Percentiles rank a stretch among this genome's conserved stretches.
phyloP scores from a whole-genome alignment of 2,329 filamentous ascomycete species.

The Ophiostoma pallidulum region DNA sequence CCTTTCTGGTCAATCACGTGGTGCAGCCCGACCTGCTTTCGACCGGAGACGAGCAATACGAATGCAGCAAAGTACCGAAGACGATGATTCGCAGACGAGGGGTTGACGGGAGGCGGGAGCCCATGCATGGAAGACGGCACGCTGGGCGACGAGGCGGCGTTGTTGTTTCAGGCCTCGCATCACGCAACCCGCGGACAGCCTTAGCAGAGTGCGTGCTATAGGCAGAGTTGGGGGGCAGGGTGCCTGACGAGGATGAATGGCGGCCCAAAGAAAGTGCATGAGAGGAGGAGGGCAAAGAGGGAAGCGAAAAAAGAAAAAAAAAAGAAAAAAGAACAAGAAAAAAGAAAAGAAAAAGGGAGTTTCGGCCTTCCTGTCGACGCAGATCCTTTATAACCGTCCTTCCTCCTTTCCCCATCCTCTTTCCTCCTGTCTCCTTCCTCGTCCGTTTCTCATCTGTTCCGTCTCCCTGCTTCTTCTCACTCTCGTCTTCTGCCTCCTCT shows the following conservation, averaged over 20 bases:
- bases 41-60: no score
- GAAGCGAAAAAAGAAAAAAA: background rate
- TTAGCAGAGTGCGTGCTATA: background rate
- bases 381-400: constrained; percentile 8
- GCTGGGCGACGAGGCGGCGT: constrained; percentile 1
- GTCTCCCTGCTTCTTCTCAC: background rate
- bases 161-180: constrained; percentile 8
- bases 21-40: no score
- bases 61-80: background rate
- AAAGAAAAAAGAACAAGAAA: background rate
- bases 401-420: background rate
- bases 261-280: no score
- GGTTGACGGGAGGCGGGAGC: no score
- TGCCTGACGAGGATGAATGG: no score
- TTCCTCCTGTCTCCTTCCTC: background rate
- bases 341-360: background rate
- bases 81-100: constrained; percentile 2
- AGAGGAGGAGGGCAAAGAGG: no score
- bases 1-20: no score
- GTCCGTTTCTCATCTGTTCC: background rate
- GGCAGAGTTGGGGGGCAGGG: background rate
- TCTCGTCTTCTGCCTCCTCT: background rate
- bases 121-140: constrained; percentile 4
- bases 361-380: constrained; percentile 1
- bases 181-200: background rate